These are phyloP conservation scores for Eustoma russellianum DNA, from an alignment of 257 asterid genomes.

Conservation along the genomic window DNA sequence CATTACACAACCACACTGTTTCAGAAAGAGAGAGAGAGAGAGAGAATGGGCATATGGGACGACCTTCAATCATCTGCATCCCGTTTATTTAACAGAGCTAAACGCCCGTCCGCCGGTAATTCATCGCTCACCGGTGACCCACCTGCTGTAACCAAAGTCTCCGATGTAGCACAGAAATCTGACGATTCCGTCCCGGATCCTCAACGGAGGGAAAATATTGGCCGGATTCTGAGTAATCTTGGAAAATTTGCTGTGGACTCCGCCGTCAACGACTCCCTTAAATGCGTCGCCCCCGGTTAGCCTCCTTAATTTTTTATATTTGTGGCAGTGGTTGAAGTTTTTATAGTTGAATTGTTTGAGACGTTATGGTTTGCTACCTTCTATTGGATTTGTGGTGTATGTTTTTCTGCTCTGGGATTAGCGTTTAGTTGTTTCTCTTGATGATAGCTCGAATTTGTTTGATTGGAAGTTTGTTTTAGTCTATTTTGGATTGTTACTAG, in stretches of 20 bases:
- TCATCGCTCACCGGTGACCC: background rate
- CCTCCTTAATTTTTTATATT: background rate
- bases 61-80: constrained; percentile 20
- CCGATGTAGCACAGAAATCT: constrained; percentile 12
- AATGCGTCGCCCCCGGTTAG: constrained; percentile 25
- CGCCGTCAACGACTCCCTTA: constrained; percentile 45
- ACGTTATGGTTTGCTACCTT: background rate
- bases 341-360: no score
- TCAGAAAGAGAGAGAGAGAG: no score
- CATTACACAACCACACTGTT: no score
- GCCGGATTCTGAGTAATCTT: constrained; percentile 23
- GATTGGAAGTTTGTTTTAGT: no score
- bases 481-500: no score
- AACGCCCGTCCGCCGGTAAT: constrained; percentile 2
- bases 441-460: no score
- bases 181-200: constrained; percentile 24
- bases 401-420: no score
- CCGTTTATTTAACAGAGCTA: constrained; percentile 11
- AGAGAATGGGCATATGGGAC: constrained; percentile 21
- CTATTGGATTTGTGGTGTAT: background rate
- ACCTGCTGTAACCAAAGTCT: constrained; percentile 4
- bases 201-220: constrained; percentile 33
- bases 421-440: no score
- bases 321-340: background rate
- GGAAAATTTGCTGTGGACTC: constrained; percentile 48